Evolutionary conservation across 768 basidiomycete genomes (phyloP).

Genomic region (Bullera alba): DNA sequence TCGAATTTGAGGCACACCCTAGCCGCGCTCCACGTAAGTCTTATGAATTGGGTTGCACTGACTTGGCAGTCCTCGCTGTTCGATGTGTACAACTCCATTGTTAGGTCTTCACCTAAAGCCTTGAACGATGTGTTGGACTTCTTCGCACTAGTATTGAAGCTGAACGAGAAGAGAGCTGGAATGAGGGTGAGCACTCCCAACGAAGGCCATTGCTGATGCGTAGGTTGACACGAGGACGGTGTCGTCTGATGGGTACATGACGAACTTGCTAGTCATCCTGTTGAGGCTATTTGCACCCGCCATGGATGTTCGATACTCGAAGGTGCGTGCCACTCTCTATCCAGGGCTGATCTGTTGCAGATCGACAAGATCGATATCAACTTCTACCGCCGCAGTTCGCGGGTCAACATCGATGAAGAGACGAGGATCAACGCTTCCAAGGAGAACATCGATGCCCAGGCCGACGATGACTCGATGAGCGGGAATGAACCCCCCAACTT

Average conservation of each 20-base stretch:
- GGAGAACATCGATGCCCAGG: slow-evolving; percentile 73
- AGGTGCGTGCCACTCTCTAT: slow-evolving; percentile 51
- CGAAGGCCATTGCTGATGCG: background rate
- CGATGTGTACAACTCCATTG: slow-evolving; percentile 78
- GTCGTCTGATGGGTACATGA: slow-evolving; percentile 84
- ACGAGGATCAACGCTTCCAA: slow-evolving; percentile 89
- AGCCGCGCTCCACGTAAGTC: slow-evolving; percentile 68
- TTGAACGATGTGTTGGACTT: slow-evolving; percentile 77
- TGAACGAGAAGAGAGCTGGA: slow-evolving; percentile 83
- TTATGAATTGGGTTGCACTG: background rate
- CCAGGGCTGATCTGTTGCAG: slow-evolving; percentile 47
- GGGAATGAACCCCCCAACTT: slow-evolving; percentile 62
- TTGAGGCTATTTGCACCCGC: slow-evolving; percentile 86
- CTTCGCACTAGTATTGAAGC: slow-evolving; percentile 63
- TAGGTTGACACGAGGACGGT: slow-evolving; percentile 80
- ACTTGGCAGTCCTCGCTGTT: slow-evolving; percentile 56
- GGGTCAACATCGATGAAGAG: slow-evolving; percentile 75
- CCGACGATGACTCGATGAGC: slow-evolving; percentile 36
- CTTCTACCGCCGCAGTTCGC: slow-evolving; percentile 65
- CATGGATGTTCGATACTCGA: slow-evolving; percentile 82
- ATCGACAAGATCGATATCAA: slow-evolving; percentile 83
- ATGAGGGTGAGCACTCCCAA: slow-evolving; percentile 59
- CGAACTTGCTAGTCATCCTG: slow-evolving; percentile 76
- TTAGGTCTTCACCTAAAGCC: slow-evolving; percentile 69
- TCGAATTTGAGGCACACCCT: slow-evolving; percentile 79